Evolutionary conservation across 2,329 filamentous ascomycete genomes (phyloP).

Genomic region (Penicillium sp.): DNA sequence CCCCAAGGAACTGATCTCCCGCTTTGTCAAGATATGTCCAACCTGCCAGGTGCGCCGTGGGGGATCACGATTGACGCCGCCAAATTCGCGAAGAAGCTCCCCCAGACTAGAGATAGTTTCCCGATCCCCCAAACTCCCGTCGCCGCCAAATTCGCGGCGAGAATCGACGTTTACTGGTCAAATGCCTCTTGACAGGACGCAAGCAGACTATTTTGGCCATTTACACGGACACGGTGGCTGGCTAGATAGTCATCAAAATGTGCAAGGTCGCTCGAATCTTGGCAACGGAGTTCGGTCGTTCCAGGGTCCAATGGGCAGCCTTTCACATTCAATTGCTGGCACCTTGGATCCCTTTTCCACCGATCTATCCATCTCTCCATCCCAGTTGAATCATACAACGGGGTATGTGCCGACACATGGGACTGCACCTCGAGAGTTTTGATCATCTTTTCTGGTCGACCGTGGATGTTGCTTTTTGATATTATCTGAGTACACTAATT

Average conservation of each 20-base stretch:
- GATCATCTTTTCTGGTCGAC: background rate
- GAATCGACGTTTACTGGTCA: conserved; percentile 36
- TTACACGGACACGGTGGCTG: conserved; percentile 29
- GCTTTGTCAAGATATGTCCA: conserved; percentile 52
- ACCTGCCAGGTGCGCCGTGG: conserved; percentile 50
- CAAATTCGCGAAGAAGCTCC: conserved; percentile 41
- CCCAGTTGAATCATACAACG: conserved; percentile 30
- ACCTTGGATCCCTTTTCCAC: conserved; percentile 31
- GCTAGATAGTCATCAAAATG: conserved; percentile 27
- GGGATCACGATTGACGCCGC: conserved; percentile 41
- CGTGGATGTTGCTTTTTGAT: background rate
- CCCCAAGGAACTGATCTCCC: conserved; percentile 52
- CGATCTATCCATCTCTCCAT: conserved; percentile 29
- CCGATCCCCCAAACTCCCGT: conserved; percentile 37
- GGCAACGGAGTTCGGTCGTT: conserved; percentile 25
- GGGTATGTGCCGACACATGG: conserved; percentile 29
- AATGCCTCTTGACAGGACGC: conserved; percentile 25
- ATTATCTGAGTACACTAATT: background rate
- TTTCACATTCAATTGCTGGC: conserved; percentile 28
- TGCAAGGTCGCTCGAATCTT: conserved; percentile 23
- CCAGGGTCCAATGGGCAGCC: conserved; percentile 20
- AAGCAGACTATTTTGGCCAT: conserved; percentile 31
- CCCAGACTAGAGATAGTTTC: conserved; percentile 35
- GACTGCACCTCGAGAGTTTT: conserved; percentile 30
- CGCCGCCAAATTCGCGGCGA: conserved; percentile 36